Evolutionary conservation across 768 basidiomycete species (phyloP).

Genomic region (Cystofilobasidium bisporidii): DNA sequence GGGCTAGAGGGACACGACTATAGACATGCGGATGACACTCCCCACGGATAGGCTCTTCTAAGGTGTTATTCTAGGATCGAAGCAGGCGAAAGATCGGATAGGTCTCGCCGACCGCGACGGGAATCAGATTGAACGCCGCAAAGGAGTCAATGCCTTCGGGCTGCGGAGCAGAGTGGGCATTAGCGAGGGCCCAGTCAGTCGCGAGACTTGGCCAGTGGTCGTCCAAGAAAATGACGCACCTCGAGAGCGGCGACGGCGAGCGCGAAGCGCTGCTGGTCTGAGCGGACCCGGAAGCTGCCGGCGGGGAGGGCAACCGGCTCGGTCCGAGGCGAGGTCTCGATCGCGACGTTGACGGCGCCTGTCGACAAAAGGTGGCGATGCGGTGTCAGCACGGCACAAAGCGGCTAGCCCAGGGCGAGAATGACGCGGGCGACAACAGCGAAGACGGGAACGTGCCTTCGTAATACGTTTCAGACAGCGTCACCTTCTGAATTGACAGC

Average conservation of each 20-base stretch:
- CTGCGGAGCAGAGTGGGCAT: not conserved
- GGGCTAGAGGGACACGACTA: too few relatives aligned
- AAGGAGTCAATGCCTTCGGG: not conserved
- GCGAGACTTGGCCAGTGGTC: too few relatives aligned
- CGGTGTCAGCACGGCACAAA: too few relatives aligned
- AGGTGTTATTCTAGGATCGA: too few relatives aligned
- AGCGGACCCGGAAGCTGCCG: not conserved
- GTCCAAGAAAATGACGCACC: not conserved
- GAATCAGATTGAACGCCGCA: not conserved
- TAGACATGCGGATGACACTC: too few relatives aligned
- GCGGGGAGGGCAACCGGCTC: not conserved
- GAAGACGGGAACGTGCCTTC: not conserved
- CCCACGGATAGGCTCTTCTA: not conserved
- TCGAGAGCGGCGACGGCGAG: slow-evolving; percentile 2
- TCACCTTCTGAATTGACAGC: not conserved
- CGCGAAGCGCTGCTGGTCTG: not conserved
- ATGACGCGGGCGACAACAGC: too few relatives aligned
- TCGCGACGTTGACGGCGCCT: not conserved
- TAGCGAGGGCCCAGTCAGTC: not conserved
- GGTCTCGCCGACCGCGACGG: not conserved
- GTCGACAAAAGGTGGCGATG: not conserved
- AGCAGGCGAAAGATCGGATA: not conserved
- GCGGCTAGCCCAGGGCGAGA: too few relatives aligned
- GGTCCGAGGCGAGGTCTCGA: not conserved
- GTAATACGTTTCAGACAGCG: not conserved